These are phyloP conservation scores for Logfia minima DNA, from an alignment of 129 eudicot genomes.

Conservation along the genomic window DNA sequence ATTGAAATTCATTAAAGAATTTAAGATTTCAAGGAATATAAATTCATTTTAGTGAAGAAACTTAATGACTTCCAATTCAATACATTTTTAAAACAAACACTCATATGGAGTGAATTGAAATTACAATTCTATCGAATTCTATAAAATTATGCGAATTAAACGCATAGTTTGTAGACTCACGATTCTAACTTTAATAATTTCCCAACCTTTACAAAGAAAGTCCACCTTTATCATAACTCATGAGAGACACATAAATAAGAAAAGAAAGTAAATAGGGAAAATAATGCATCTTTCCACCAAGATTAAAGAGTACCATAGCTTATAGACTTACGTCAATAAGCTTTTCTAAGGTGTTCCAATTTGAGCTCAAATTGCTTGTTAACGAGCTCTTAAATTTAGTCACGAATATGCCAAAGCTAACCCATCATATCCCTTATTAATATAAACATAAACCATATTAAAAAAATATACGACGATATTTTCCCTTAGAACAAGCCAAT, in stretches of 20 bases:
- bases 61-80: too few species aligned
- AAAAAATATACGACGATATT: too few species aligned
- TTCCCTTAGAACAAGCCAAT: too few species aligned
- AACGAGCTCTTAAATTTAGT: neutral
- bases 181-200: neutral
- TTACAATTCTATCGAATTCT: too few species aligned
- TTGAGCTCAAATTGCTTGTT: neutral
- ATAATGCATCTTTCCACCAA: conserved; percentile 26
- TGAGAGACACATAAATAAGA: neutral
- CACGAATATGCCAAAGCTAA: neutral
- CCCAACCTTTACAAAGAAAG: conserved; percentile 15
- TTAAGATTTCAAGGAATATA: too few species aligned
- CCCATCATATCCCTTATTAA: too few species aligned
- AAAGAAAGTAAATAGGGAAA: neutral
- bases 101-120: too few species aligned
- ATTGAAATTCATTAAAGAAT: too few species aligned
- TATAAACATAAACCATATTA: too few species aligned
- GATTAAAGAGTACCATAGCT: neutral
- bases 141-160: too few species aligned
- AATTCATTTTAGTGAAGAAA: too few species aligned
- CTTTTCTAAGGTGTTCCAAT: neutral
- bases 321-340: neutral
- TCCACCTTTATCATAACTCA: conserved; percentile 3
- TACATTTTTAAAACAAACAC: too few species aligned
- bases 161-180: neutral